These are phyloP conservation scores for Euphorbia tirucalli DNA, from an alignment of 345 rosid species.

Conservation along the genomic window DNA sequence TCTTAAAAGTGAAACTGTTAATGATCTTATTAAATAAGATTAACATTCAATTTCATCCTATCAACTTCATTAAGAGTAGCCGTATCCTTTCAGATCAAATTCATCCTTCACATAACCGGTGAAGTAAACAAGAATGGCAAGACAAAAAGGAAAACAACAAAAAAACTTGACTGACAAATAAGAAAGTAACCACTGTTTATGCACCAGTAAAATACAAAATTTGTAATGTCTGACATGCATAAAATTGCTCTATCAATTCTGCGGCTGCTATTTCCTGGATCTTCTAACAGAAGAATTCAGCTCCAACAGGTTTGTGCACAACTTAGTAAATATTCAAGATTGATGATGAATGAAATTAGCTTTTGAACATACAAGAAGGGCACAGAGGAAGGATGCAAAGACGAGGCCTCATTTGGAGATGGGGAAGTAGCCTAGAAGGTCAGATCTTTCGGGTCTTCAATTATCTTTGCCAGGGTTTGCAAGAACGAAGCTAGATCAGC, in stretches of 20 bases:
- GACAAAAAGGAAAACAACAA: neutral
- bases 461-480: slow-evolving; percentile 81
- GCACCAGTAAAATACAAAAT: neutral
- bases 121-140: neutral
- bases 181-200: neutral
- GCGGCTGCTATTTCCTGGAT: slow-evolving; percentile 5
- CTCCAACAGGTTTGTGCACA: slow-evolving; percentile 22
- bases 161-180: neutral
- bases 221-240: slow-evolving; percentile 7
- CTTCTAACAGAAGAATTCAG: slow-evolving; percentile 9
- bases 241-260: slow-evolving; percentile 17
- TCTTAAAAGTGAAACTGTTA: too few relatives aligned
- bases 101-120: neutral
- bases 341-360: slow-evolving; percentile 32
- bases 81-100: too few relatives aligned
- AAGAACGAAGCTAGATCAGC: slow-evolving; percentile 91
- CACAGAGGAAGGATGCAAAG: slow-evolving; percentile 19
- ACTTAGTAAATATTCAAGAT: slow-evolving; percentile 23
- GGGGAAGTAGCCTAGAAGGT: slow-evolving; percentile 47
- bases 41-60: neutral
- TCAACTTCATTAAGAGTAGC: too few relatives aligned
- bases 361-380: slow-evolving; percentile 23
- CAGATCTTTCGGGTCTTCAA: slow-evolving; percentile 85
- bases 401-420: neutral
- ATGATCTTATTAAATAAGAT: too few relatives aligned